Base-by-base conservation (phyloP, 2,329 filamentous ascomycete species). In the Clarireedia sp. region DNA sequence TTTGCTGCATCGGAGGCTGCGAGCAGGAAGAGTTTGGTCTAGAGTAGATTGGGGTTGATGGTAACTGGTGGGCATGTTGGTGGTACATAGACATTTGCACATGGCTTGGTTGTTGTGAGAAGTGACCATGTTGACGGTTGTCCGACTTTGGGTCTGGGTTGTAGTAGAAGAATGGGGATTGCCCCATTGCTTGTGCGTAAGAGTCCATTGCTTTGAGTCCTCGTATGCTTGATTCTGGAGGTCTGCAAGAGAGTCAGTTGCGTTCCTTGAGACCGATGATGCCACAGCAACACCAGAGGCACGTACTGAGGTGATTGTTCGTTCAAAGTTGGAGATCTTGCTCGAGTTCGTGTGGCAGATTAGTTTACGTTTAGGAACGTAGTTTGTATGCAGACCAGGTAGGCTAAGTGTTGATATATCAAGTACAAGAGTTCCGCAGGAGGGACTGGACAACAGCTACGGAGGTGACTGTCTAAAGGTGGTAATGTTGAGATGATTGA, bases 141-240 rank as follows among this genome's bases (percentile, higher is more conserved):
- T 90, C 86, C 60, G 82, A 77, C 70, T 82, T 84, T 61, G 85
- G 79, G 64, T 94, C 88, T 62, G 87, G 83, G 67, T 83, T 86
- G 77, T 92, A 95, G 78, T 91, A 94, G 80, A 88, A 91, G 78
- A 90, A 95, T 57, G 87, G 77, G 62, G 85, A 81, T 73, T 88
- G 86, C 59, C 79, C 83, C 78, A 88, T 82, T 66, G 79, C 71
- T 71, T 79, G 82, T 66, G 73, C 55, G 40, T 68, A 67, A 62
- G 64, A 64, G 57, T 70, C 67, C 68, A 70, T 70, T 33, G 48
- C 57, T 57, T 56, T 41, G 60, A 23, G 48, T 49, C 17, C 57
- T 54, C 41, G 37, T 50, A 45, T 56, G 57, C 41, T 54, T 36
- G 53, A 48, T 49, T 57, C 44, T 24, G 19, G 21, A 21, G 48